Evolutionary conservation across 345 rosid genomes (phyloP), one percentile per base, ranked within the genome.

Genomic region (Mangifera indica): DNA sequence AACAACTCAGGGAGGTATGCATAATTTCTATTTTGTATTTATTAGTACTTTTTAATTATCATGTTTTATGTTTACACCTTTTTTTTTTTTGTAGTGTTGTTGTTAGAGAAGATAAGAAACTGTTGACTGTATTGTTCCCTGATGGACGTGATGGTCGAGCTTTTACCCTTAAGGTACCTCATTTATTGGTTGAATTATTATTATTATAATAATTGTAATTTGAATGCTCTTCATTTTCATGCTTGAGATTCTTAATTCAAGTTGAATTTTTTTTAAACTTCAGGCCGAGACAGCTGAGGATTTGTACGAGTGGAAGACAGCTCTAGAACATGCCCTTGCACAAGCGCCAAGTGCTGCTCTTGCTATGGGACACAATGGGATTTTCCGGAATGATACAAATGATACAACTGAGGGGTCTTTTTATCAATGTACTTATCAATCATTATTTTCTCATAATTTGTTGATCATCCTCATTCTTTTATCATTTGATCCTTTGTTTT

Each of bases 71-170:
- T 48, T 74, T 63, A 73, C 69, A 48, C 69, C 63, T 72, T 56
- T 22, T 56, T 56, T 56, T 56, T 18, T 61, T 63, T 83, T 86
- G 79, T 91, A 95, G 98, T 67, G 98, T 95, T 68, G 98, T 95
- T 78, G 99, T 92, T 51, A 83, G 99, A 85, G 98, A 92, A 82
- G 98, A 95, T 74, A 95, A 95, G 78, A 95, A 91, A 68, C 81
- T 95, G 74, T 78, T 95, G 80, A 95, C 99, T 53, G 98, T 95
- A 26, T 80, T 95, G 73, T 95, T 95, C 82, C 99, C 99, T 74
- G 99, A 95, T 82, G 99, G 99, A 75, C 94, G 98, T 74, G 99
- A 92, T 85, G 99, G 99, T 55, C 89, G 99, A 83, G 99, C 98
- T 64, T 95, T 95, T 82, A 95, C 98, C 57, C 97, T 95, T 72